A percentile compares a stretch with the other conserved stretches of the same genome.
Conservation (phyloP, 2,329 filamentous ascomycete genomes). For the Cladosporium velox region DNA sequence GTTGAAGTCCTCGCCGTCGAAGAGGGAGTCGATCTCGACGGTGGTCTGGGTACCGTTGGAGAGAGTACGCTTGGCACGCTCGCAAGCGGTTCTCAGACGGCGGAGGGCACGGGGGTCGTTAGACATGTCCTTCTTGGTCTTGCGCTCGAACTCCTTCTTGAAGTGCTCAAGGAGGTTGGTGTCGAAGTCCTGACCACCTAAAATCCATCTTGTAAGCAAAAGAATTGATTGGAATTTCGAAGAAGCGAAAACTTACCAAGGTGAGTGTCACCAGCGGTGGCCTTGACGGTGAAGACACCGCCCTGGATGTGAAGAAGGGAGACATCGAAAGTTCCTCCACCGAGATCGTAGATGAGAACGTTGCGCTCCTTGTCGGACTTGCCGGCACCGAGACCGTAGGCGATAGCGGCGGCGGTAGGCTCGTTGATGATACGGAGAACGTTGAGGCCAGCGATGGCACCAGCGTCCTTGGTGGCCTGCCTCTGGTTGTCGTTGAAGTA, state of each 20-base stretch:
- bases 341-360: slow-evolving; percentile 99
- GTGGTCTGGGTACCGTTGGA: slow-evolving; percentile 97
- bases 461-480: slow-evolving; percentile 98
- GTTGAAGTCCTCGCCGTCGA: slow-evolving; percentile 97
- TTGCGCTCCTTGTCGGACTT: slow-evolving; percentile 92
- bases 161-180: slow-evolving; percentile 94
- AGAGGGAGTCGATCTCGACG: slow-evolving; percentile 98
- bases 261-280: slow-evolving; percentile 78
- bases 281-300: slow-evolving; percentile 99
- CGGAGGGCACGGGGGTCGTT: slow-evolving; percentile 89
- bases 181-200: slow-evolving; percentile 91
- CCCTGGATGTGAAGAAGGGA: slow-evolving; percentile 98
- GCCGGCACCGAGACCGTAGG: slow-evolving; percentile 74
- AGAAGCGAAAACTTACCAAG: not conserved
- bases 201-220: not conserved
- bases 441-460: slow-evolving; percentile 95
- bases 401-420: slow-evolving; percentile 95
- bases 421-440: slow-evolving; percentile 99
- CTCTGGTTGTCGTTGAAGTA: slow-evolving; percentile 99
- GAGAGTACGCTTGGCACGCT: slow-evolving; percentile 98
- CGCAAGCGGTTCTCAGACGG: slow-evolving; percentile 94
- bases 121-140: slow-evolving; percentile 57
- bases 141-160: slow-evolving; percentile 78
- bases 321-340: slow-evolving; percentile 99
- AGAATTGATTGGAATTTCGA: not conserved